Conservation (phyloP, 83 land plant species). For the Picea engelmannii region DNA sequence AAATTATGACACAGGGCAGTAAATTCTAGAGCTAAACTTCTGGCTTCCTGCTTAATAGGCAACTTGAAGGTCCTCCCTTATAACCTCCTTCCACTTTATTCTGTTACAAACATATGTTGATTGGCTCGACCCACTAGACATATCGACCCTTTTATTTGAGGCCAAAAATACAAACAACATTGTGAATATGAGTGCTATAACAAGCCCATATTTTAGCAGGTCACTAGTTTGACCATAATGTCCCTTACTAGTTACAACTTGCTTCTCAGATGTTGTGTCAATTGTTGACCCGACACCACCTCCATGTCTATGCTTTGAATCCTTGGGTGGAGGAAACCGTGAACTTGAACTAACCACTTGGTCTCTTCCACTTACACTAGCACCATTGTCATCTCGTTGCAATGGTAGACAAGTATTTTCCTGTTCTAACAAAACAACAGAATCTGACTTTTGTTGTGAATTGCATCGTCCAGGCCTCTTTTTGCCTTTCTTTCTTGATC, state of each 20-base stretch:
- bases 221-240: conserved; percentile 44
- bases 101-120: too few relatives aligned
- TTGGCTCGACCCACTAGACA: too few relatives aligned
- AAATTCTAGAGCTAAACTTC: too few relatives aligned
- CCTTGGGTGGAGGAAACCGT: conserved; percentile 91
- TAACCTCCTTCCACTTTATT: too few relatives aligned
- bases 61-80: too few relatives aligned
- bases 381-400: conserved; percentile 73
- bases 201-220: conserved; percentile 77
- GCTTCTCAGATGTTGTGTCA: conserved; percentile 48
- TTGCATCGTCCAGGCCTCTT: conserved; percentile 79
- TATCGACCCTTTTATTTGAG: too few relatives aligned
- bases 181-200: conserved; percentile 24
- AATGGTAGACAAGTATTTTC: conserved; percentile 56
- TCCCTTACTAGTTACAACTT: conserved; percentile 19
- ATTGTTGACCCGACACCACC: conserved; percentile 31
- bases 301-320: conserved; percentile 48
- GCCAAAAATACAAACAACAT: too few relatives aligned
- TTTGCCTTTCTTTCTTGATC: conserved; percentile 83
- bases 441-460: conserved; percentile 60
- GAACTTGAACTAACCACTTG: conserved; percentile 73
- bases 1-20: neutral
- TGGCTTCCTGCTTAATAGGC: too few relatives aligned
- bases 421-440: conserved; percentile 38
- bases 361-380: conserved; percentile 63